A percentile compares a stretch with the other conserved stretches of the same genome.
phyloP scores from a whole-genome alignment of 352 stramenopile genomes.

The Saprolegnia parasitica region DNA sequence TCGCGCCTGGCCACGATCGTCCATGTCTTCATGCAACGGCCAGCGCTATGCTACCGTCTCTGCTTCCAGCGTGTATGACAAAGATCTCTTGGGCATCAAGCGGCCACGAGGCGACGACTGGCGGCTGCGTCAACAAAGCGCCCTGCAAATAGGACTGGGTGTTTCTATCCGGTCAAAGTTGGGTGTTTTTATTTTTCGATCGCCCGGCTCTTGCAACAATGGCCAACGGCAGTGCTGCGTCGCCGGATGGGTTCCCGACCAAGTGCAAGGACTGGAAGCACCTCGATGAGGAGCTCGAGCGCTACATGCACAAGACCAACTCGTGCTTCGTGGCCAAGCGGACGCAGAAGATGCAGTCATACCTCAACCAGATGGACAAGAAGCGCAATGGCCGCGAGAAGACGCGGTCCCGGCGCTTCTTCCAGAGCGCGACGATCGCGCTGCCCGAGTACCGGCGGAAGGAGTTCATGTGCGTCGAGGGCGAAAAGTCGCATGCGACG shows the following conservation, averaged over 20 bases:
- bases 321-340: not conserved
- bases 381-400: not conserved
- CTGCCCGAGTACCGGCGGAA: not conserved
- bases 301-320: conserved; percentile 3
- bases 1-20: too few relatives aligned
- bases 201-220: not conserved
- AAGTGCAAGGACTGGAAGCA: conserved; percentile 2
- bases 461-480: conserved; percentile 1
- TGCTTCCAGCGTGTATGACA: too few relatives aligned
- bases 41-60: too few relatives aligned
- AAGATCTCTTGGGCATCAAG: too few relatives aligned
- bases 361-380: not conserved
- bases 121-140: too few relatives aligned
- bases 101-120: too few relatives aligned
- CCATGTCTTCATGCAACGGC: too few relatives aligned
- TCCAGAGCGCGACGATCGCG: not conserved
- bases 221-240: too few relatives aligned
- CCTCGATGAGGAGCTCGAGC: not conserved
- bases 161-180: not conserved
- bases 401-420: not conserved
- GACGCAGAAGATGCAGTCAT: not conserved
- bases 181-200: not conserved
- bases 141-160: not conserved
- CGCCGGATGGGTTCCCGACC: not conserved
- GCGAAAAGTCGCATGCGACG: not conserved